Percentiles rank a stretch among this genome's conserved stretches.
Evolutionary conservation across 345 rosid species (phyloP).

Genomic region (Erucastrum elatum): DNA sequence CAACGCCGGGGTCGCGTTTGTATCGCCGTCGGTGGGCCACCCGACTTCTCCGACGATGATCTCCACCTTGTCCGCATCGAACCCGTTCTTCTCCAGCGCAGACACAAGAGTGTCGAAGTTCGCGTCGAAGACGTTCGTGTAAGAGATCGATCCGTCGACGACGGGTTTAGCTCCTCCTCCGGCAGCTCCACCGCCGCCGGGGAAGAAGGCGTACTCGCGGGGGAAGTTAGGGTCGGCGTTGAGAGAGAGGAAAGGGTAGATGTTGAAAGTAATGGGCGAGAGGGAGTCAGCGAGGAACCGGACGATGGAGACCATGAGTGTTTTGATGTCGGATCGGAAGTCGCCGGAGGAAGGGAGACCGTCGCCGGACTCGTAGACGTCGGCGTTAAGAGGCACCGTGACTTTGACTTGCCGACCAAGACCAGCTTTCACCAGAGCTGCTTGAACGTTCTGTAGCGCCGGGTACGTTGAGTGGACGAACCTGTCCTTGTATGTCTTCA

Average conservation of each 20-base stretch:
- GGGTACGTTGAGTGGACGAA: slow-evolving; percentile 62
- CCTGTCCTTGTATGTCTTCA: slow-evolving; percentile 61
- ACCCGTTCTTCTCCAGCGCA: slow-evolving; percentile 80
- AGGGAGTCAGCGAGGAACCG: slow-evolving; percentile 59
- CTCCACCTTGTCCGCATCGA: slow-evolving; percentile 51
- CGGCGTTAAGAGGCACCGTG: slow-evolving; percentile 81
- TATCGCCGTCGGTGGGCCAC: slow-evolving; percentile 89
- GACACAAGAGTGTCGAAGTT: slow-evolving; percentile 76
- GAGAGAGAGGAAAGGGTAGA: slow-evolving; percentile 90
- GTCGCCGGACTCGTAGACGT: slow-evolving; percentile 58
- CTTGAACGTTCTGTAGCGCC: slow-evolving; percentile 85
- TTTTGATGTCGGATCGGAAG: slow-evolving; percentile 65
- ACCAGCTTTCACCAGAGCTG: slow-evolving; percentile 89
- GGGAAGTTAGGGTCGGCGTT: slow-evolving; percentile 75
- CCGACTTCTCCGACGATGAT: slow-evolving; percentile 88
- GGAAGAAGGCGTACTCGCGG: slow-evolving; percentile 76
- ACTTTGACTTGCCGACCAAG: slow-evolving; percentile 68
- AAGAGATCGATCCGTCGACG: slow-evolving; percentile 70
- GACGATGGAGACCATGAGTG: slow-evolving; percentile 62
- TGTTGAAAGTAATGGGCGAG: slow-evolving; percentile 71
- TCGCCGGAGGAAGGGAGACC: slow-evolving; percentile 77
- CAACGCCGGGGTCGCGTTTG: slow-evolving; percentile 51
- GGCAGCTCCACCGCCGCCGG: slow-evolving; percentile 28
- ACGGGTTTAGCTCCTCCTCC: slow-evolving; percentile 48
- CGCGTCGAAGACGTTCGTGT: slow-evolving; percentile 87